Evolutionary conservation across 768 basidiomycete genomes (phyloP).

Genomic region (Leccinellum rugosiceps): DNA sequence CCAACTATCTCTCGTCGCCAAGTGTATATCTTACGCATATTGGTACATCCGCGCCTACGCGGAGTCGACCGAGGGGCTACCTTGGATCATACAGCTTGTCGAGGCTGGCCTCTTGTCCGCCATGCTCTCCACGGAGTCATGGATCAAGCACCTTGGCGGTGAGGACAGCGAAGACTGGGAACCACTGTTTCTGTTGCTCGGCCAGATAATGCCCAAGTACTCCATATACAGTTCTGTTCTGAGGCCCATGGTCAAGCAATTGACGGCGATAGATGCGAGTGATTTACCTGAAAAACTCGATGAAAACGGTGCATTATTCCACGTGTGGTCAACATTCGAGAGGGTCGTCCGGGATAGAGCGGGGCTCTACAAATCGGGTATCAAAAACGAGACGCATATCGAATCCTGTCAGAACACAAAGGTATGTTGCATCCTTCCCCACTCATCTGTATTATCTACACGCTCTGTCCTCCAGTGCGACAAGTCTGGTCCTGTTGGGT

Average conservation of each 20-base stretch:
- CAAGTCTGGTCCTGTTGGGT: conserved; percentile 23
- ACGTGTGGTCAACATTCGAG: conserved; percentile 22
- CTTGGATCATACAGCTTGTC: conserved; percentile 25
- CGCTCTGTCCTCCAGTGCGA: conserved; percentile 14
- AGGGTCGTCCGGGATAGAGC: conserved; percentile 15
- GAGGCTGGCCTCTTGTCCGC: conserved; percentile 24
- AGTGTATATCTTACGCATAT: conserved; percentile 26
- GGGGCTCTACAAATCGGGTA: conserved; percentile 5
- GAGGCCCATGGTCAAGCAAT: conserved; percentile 13
- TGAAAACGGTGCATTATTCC: conserved; percentile 13
- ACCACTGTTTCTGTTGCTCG: conserved; percentile 22
- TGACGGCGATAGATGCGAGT: conserved; percentile 12
- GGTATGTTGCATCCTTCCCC: conserved; percentile 9
- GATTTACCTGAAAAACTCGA: conserved; percentile 14
- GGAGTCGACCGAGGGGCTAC: conserved; percentile 24
- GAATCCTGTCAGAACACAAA: conserved; percentile 26
- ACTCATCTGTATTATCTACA: not conserved
- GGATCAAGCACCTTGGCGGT: conserved; percentile 19
- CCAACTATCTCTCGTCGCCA: conserved; percentile 16
- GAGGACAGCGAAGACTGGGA: conserved; percentile 29
- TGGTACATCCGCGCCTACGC: conserved; percentile 30
- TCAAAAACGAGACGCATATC: conserved; percentile 11
- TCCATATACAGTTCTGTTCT: conserved; percentile 23
- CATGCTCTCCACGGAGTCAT: conserved; percentile 26
- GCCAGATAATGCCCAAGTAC: conserved; percentile 26